Base-by-base conservation (phyloP, 2,329 filamentous ascomycete species). In the Fusarium sp. region DNA sequence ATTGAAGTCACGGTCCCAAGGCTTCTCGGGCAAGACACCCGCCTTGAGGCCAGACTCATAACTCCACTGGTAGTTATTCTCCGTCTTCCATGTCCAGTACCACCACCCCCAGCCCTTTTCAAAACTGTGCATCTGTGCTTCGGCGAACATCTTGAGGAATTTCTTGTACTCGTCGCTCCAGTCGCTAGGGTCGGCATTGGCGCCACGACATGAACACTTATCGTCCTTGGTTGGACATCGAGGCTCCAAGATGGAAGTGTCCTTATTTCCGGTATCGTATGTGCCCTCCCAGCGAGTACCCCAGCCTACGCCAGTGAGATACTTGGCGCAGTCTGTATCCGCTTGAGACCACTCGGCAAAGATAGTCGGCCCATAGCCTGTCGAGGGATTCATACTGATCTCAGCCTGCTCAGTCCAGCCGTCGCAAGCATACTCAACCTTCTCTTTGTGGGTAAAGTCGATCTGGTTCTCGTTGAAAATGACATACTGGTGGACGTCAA, bases 401-500 rank as follows among this genome's bases (percentile, higher is more conserved):
- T 89, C 80, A 20, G 94, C 89, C 86, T 98, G 95, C 76, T 91
- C 81, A 7, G 93, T 92, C 96, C 96, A 99, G 60, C 91, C 94
- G 24, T 88, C 85, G 84, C 96, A 99, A 8, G 95, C 94, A 79
- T 97, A 97, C 68, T 92, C 86, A 64, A 98, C 88, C 84, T 98
- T 98, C 74, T 91, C 88, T 61, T 91, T 87, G 84, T 98, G 96
- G 62, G 91, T 91, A 78, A 92, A 91, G 53, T 90, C 89, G 78
- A 99, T 92, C 82, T 97, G 94, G 73, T 92, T 91, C 42, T 90
- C 90, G 86, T 99, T 98, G 88, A 99, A 99, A 82, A 98, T 98
- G 78, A 97, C 94, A 82, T 99, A 99, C 82, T 98, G 95, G 83
- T 99, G 96, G 41, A 97, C 96, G 82, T 99, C 96, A n/a, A 99